These are phyloP conservation scores for Agastache rugosa DNA, from an alignment of 257 asterid species.

Conservation along the genomic window DNA sequence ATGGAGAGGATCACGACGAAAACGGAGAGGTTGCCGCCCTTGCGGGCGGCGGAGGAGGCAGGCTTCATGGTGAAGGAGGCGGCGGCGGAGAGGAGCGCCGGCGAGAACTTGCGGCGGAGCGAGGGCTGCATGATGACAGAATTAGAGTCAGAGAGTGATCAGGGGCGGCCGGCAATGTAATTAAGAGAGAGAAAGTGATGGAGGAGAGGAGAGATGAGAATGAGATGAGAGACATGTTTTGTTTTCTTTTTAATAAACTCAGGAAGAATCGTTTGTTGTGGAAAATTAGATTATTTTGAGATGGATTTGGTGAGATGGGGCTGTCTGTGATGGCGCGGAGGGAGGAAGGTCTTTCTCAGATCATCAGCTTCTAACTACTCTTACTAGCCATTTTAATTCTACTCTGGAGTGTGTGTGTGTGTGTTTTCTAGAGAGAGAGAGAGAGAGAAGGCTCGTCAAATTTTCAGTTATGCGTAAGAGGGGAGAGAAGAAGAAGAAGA, in stretches of 20 bases:
- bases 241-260: not conserved
- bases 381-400: not conserved
- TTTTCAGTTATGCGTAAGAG: conserved; percentile 4
- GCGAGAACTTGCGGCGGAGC: conserved; percentile 64
- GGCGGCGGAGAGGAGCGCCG: conserved; percentile 44
- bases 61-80: conserved; percentile 58
- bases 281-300: conserved; percentile 33
- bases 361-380: conserved; percentile 41
- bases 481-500: not conserved
- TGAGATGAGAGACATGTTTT: conserved; percentile 35
- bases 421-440: conserved; percentile 3
- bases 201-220: not conserved
- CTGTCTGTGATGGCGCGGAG: conserved; percentile 49
- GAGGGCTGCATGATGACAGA: conserved; percentile 56
- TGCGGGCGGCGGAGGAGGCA: conserved; percentile 48
- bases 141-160: not conserved
- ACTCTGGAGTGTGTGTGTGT: not conserved
- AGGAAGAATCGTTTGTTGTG: conserved; percentile 27
- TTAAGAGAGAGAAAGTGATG: not conserved
- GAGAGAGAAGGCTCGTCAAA: not conserved
- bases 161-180: no score
- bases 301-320: conserved; percentile 74
- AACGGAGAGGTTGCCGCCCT: conserved; percentile 61
- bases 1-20: conserved; percentile 67
- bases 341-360: conserved; percentile 68